Evolutionary conservation across 805 yeast genomes (phyloP), one percentile per base, ranked within the genome.

Genomic region (Hanseniaspora singularis): DNA sequence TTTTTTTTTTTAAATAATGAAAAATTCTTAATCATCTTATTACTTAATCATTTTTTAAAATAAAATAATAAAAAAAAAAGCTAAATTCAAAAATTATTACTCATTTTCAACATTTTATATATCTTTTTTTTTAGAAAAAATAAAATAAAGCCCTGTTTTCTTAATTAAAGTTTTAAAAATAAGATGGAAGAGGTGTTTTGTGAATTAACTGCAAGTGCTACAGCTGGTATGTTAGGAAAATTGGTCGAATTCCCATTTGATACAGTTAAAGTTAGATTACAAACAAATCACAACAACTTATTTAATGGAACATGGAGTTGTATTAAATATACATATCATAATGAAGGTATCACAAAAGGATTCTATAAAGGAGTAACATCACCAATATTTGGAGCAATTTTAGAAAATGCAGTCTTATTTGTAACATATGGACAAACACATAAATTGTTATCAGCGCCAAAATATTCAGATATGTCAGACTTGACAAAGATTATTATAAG

Each of bases 171-270:
- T 12, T 31, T 31, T 38, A n/a, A n/a, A 22, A n/a, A n/a, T n/a
- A n/a, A 50, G 50, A 43, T 63, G 20, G 57, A 57, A 28, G 69
- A 66, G 46, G 58, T 66, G 14, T 38, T 63, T 5, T 61, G 57
- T 51, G 50, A 44, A 27, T 28, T 44, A 12, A 23, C 41, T 16
- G 48, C 48, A 9, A 70, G 70, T 12, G 67, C 69, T 5, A 59
- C 66, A 9, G 69, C 96, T 0, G 97, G 97, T 14, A 80, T 85
- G 47, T 62, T 77, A 3, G 96, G 95, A 1, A 89, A 88, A 59
- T 55, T 81, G 26, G 73, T 88, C 12, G 97, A 88, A 61, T 88
- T 79, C 56, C 97, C 97, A 0, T 86, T 88, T 54, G 97, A 88
- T 57, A 89, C 96, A 0, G 72, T 87, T 38, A 88, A 88, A 62